phyloP scores from a whole-genome alignment of 352 stramenopile genomes.

The Phytophthora palmivora region DNA sequence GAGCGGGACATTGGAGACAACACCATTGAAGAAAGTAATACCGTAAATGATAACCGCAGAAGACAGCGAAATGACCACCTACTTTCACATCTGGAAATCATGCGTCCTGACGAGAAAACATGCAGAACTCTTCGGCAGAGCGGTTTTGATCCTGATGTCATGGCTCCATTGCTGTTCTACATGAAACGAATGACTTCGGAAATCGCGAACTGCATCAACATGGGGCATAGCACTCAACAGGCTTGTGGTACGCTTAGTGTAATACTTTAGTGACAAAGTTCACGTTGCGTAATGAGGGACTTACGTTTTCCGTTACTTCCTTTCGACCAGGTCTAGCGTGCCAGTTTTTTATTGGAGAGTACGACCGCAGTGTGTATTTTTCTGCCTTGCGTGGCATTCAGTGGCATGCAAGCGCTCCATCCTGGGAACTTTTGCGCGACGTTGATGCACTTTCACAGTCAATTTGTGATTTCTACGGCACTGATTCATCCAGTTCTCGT shows the following conservation, averaged over 20 bases:
- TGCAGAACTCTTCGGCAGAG: constrained; percentile 27
- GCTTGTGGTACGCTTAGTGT: constrained; percentile 33
- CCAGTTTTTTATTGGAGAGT: constrained; percentile 63
- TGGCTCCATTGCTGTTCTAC: constrained; percentile 53
- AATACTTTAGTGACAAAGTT: neutral
- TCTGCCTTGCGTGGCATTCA: constrained; percentile 53
- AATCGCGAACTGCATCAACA: constrained; percentile 63
- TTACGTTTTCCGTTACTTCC: neutral
- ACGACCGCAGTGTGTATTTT: constrained; percentile 47
- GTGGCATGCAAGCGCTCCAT: constrained; percentile 43
- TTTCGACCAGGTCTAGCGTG: constrained; percentile 45
- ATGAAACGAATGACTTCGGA: constrained; percentile 67
- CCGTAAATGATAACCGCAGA: neutral
- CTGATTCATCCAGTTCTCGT: neutral
- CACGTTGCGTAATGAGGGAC: neutral
- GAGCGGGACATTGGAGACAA: neutral
- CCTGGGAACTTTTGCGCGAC: constrained; percentile 48
- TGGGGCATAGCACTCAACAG: constrained; percentile 36
- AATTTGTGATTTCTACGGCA: constrained; percentile 37
- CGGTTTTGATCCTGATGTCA: constrained; percentile 52
- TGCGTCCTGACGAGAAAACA: constrained; percentile 9
- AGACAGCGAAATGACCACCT: neutral
- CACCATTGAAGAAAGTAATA: neutral
- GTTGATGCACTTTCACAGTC: constrained; percentile 49
- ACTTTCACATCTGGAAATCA: constrained; percentile 23